Percentiles rank a stretch among this genome's conserved stretches.
Conservation (phyloP, 352 stramenopile genomes). For the Phytopythium delawarense region DNA sequence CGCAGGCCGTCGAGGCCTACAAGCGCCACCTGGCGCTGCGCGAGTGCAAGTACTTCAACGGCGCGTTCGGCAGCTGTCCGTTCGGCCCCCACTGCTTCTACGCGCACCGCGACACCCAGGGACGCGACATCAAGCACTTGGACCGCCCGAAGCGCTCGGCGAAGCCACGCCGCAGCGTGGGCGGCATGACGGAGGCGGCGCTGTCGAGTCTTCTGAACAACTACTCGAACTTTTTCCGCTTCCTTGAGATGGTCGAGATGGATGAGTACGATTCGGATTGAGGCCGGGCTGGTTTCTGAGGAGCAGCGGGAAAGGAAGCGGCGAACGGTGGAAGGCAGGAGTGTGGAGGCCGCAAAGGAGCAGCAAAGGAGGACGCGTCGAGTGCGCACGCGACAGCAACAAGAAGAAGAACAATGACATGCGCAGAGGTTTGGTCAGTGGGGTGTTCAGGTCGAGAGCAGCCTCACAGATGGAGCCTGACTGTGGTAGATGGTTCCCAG, state of each 20-base stretch:
- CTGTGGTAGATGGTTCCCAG: neutral
- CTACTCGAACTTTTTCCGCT: conserved; percentile 63
- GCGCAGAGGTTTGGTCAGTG: neutral
- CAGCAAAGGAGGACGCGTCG: neutral
- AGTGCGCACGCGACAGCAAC: neutral
- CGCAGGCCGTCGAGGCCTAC: conserved; percentile 54
- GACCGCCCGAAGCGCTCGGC: conserved; percentile 41
- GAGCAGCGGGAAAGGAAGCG: neutral
- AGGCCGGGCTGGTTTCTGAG: neutral
- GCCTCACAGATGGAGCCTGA: neutral
- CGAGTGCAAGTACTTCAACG: conserved; percentile 82
- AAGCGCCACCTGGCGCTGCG: conserved; percentile 70
- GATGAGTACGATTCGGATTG: conserved; percentile 27
- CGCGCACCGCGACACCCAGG: conserved; percentile 52
- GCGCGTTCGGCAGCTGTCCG: conserved; percentile 56
- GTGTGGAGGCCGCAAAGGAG: neutral
- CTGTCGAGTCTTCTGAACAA: conserved; percentile 47
- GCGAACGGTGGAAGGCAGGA: neutral
- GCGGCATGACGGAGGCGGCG: conserved; percentile 17
- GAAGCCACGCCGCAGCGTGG: conserved; percentile 21
- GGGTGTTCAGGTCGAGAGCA: neutral
- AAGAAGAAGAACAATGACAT: neutral
- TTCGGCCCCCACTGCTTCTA: conserved; percentile 79
- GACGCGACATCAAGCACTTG: conserved; percentile 61
- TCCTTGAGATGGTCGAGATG: conserved; percentile 61